These are phyloP conservation scores for Cryptococcus sp. DNA, from an alignment of 1,284 basidiomycete species.

Conservation along the genomic window DNA sequence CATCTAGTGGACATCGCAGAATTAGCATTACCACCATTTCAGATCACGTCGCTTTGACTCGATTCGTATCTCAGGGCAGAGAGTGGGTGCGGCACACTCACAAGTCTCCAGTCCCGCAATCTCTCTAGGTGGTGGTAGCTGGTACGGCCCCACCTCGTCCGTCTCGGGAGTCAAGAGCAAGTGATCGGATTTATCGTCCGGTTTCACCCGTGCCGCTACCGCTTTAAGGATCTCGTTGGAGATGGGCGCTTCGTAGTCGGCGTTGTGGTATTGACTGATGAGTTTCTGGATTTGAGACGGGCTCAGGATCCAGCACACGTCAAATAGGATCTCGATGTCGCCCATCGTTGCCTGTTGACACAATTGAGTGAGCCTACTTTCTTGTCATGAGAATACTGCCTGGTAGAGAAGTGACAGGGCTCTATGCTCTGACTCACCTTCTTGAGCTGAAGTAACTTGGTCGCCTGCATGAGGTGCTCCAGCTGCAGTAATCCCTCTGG, in stretches of 20 bases:
- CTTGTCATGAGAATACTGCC: no score
- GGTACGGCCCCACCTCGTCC: slow-evolving; percentile 82
- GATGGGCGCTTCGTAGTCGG: slow-evolving; percentile 88
- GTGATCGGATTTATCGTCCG: slow-evolving; percentile 94
- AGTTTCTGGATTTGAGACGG: slow-evolving; percentile 99
- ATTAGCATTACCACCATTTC: background rate
- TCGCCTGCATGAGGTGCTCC: slow-evolving; percentile 99
- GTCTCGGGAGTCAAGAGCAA: slow-evolving; percentile 89
- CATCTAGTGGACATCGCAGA: slow-evolving; percentile 25
- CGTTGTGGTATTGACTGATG: slow-evolving; percentile 97
- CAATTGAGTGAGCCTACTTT: no score
- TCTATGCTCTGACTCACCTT: slow-evolving; percentile 63
- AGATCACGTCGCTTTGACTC: background rate
- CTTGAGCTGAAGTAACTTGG: slow-evolving; percentile 96
- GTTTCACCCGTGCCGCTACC: slow-evolving; percentile 90
- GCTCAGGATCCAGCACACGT: slow-evolving; percentile 99
- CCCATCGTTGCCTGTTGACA: slow-evolving; percentile 71
- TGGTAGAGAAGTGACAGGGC: no score
- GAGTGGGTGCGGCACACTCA: slow-evolving; percentile 25
- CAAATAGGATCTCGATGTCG: slow-evolving; percentile 98
- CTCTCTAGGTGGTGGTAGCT: slow-evolving; percentile 50
- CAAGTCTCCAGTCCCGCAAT: slow-evolving; percentile 52
- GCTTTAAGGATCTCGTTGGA: slow-evolving; percentile 93
- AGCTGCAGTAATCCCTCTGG: slow-evolving; percentile 96
- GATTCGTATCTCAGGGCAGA: background rate